phyloP scores from a whole-genome alignment of 2,329 filamentous ascomycete genomes.

The Fusarium equiseti region DNA sequence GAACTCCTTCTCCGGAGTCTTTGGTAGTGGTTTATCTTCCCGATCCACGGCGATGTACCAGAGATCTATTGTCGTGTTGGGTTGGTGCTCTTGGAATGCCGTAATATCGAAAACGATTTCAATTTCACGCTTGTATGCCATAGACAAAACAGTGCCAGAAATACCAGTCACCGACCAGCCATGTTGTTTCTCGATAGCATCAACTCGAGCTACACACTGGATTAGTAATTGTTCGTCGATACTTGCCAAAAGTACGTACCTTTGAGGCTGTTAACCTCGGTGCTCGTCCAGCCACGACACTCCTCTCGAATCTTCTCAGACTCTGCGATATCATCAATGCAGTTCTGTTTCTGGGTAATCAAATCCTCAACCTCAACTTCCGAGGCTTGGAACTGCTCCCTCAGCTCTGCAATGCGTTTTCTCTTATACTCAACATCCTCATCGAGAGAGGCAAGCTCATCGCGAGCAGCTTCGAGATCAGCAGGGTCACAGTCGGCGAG shows the following conservation, averaged over 20 bases:
- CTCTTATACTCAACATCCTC: conserved; percentile 77
- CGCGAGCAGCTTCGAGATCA: conserved; percentile 80
- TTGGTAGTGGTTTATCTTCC: conserved; percentile 64
- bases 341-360: conserved; percentile 75
- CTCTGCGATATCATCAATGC: conserved; percentile 79
- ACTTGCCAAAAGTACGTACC: conserved; percentile 58
- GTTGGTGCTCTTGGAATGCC: conserved; percentile 64
- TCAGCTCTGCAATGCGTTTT: conserved; percentile 73
- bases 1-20: conserved; percentile 77
- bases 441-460: conserved; percentile 73
- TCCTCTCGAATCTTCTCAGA: conserved; percentile 88
- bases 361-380: conserved; percentile 73
- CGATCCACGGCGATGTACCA: conserved; percentile 74
- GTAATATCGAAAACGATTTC: conserved; percentile 78
- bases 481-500: conserved; percentile 84
- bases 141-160: conserved; percentile 72
- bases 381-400: conserved; percentile 74
- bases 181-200: conserved; percentile 72
- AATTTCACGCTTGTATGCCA: conserved; percentile 79
- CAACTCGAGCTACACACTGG: conserved; percentile 68
- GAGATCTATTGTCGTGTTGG: conserved; percentile 72
- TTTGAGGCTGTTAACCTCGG: conserved; percentile 84
- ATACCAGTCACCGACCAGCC: conserved; percentile 80
- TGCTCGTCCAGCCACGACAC: conserved; percentile 87
- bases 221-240: conserved; percentile 52